phyloP scores from a whole-genome alignment of 495 filamentous ascomycete species.

The Aspergillus diversus region DNA sequence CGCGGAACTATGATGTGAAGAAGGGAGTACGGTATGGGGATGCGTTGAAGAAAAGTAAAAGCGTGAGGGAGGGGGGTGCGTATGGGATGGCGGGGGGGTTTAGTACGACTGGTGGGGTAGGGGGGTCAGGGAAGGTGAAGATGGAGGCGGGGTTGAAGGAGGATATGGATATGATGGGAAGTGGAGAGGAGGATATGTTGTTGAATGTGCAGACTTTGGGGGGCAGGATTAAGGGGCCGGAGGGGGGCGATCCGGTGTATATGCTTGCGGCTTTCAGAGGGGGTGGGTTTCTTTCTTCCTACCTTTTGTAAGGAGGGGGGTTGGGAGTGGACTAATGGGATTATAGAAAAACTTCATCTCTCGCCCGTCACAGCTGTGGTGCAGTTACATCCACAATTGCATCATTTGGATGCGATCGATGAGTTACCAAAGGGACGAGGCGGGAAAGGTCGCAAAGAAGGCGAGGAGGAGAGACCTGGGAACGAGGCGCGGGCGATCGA shows the following conservation, averaged over 20 bases:
- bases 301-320: conserved; percentile 11
- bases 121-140: conserved; percentile 41
- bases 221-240: conserved; percentile 63
- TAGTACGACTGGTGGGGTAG: conserved; percentile 38
- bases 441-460: conserved; percentile 28
- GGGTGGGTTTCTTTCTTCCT: conserved; percentile 46
- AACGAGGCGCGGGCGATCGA: conserved; percentile 66
- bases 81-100: conserved; percentile 64
- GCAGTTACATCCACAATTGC: conserved; percentile 74
- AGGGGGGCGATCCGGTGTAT: conserved; percentile 65
- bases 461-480: conserved; percentile 41
- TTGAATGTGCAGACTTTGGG: conserved; percentile 59
- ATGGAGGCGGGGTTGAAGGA: conserved; percentile 29
- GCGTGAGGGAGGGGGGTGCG: conserved; percentile 59
- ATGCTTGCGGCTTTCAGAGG: conserved; percentile 72
- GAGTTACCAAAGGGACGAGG: conserved; percentile 48
- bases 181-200: conserved; percentile 34
- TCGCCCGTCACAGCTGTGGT: conserved; percentile 68
- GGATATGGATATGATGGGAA: conserved; percentile 44
- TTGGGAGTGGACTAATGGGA: conserved; percentile 6
- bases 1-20: conserved; percentile 63
- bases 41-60: conserved; percentile 59
- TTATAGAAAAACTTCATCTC: conserved; percentile 66
- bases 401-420: conserved; percentile 71
- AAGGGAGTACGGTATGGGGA: conserved; percentile 70